Percentiles rank a stretch among this genome's conserved stretches.
These are phyloP conservation scores for Trichoderma simmonsii DNA, from an alignment of 2,329 filamentous ascomycete genomes.

Conservation along the genomic window DNA sequence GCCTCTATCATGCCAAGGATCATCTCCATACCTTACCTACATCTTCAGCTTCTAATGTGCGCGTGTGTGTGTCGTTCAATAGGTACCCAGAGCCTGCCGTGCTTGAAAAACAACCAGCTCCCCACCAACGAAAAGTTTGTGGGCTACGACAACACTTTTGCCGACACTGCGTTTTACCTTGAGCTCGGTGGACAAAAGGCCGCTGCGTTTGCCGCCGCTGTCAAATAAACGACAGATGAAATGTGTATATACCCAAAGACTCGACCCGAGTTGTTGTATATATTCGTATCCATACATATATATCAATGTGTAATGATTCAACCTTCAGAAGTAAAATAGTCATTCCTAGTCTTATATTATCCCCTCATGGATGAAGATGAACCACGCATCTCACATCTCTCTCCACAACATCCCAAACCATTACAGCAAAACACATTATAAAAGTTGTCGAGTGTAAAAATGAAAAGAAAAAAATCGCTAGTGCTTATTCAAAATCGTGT, in stretches of 20 bases:
- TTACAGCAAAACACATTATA: neutral
- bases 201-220: neutral
- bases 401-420: neutral
- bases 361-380: neutral
- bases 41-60: neutral
- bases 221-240: neutral
- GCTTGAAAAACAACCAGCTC: slow-evolving; percentile 4
- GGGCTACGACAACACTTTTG: slow-evolving; percentile 7
- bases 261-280: neutral
- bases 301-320: neutral
- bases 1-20: neutral
- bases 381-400: neutral
- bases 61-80: neutral
- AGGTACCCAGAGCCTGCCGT: slow-evolving; percentile 9
- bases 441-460: neutral
- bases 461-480: neutral
- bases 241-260: neutral
- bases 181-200: slow-evolving; percentile 11
- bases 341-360: neutral
- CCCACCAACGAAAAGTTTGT: slow-evolving; percentile 15
- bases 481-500: neutral
- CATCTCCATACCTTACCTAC: neutral
- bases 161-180: neutral
- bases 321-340: neutral
- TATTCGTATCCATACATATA: neutral